Base-by-base conservation (phyloP, 176 grass and related monocot species). In the Carex scoparia region DNA sequence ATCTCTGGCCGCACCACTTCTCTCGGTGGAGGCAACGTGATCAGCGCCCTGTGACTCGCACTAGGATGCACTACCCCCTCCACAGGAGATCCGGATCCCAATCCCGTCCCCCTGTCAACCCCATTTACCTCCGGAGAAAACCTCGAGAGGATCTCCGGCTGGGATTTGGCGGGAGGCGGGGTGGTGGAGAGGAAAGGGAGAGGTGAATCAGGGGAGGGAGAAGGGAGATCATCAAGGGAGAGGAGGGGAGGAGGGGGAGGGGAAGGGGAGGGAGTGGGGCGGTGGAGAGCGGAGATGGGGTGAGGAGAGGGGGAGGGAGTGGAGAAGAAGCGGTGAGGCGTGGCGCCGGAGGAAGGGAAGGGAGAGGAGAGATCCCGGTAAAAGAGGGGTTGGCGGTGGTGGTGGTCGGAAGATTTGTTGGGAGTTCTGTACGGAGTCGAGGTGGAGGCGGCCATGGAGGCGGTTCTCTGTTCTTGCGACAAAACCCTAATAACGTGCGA, bases 1-100 rank as follows among this genome's bases (percentile, higher is more conserved):
- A 93, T 86, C 84, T 96, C 94, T 0, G 94, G 91, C 53, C 94
- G 88, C 31, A 86, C 94, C 44, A 96, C 94, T 76, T 96, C 91
- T 82, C 91, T 89, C 5, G 87, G 94, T 0, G 94, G 91, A 0
- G 91, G 94, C 57, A 93, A 85, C 4, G 89, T 96, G 76, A 96
- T 91, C 68, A 96, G 84, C 46, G 89, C 87, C 7, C 13, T 62
- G 54, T 63, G 15, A 46, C 42, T 66, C n/a, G 48, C 61, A 48
- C 27, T 18, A 18, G 85, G 75, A 65, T 95, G 94, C 49, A 93
- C 56, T 13, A 93, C 57, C 0, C 91, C 91, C 55, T 96, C 89
- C 62, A 96, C 84, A 58, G 91, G 94, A 11, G 94, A 93, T 5
- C 89, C 86, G 1, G 88, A 80, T 67, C 75, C 87, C 30, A 79